Evolutionary conservation across 1,284 basidiomycete species (phyloP).

Genomic region (Moesziomyces antarcticus): DNA sequence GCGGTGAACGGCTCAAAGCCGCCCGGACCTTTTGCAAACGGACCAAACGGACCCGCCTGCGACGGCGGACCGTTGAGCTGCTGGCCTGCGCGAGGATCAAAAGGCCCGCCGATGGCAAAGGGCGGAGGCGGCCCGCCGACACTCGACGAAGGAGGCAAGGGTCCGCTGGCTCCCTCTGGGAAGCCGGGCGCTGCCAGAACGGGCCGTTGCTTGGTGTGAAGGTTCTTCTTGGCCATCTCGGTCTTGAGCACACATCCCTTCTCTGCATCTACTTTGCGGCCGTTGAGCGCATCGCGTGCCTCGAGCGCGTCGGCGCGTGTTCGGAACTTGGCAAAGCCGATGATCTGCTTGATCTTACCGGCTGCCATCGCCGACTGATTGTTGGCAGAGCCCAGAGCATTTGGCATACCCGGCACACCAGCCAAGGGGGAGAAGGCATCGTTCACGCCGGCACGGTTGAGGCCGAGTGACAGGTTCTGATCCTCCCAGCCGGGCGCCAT

Average conservation of each 20-base stretch:
- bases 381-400: slow-evolving; percentile 23
- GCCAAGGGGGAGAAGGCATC: slow-evolving; percentile 44
- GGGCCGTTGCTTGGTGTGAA: slow-evolving; percentile 77
- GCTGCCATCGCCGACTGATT: slow-evolving; percentile 31
- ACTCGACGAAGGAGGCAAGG: slow-evolving; percentile 19
- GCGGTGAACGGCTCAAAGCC: slow-evolving; percentile 38
- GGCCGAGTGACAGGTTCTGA: slow-evolving; percentile 45
- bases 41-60: slow-evolving; percentile 23
- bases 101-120: slow-evolving; percentile 32
- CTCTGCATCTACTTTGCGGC: slow-evolving; percentile 90
- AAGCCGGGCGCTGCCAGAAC: slow-evolving; percentile 26
- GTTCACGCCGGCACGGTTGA: slow-evolving; percentile 44
- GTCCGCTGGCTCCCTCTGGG: slow-evolving; percentile 19
- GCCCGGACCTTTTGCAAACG: slow-evolving; percentile 20
- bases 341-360: slow-evolving; percentile 79
- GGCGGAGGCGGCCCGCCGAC: slow-evolving; percentile 13
- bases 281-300: slow-evolving; percentile 89
- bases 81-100: slow-evolving; percentile 36
- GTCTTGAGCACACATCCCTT: slow-evolving; percentile 94
- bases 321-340: slow-evolving; percentile 96
- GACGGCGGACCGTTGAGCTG: slow-evolving; percentile 23
- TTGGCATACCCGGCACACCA: slow-evolving; percentile 37
- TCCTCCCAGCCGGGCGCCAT: slow-evolving; percentile 43
- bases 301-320: slow-evolving; percentile 86
- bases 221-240: slow-evolving; percentile 99